Base-by-base conservation (phyloP, 345 rosid species). In the Zanthoxylum bungeanum region DNA sequence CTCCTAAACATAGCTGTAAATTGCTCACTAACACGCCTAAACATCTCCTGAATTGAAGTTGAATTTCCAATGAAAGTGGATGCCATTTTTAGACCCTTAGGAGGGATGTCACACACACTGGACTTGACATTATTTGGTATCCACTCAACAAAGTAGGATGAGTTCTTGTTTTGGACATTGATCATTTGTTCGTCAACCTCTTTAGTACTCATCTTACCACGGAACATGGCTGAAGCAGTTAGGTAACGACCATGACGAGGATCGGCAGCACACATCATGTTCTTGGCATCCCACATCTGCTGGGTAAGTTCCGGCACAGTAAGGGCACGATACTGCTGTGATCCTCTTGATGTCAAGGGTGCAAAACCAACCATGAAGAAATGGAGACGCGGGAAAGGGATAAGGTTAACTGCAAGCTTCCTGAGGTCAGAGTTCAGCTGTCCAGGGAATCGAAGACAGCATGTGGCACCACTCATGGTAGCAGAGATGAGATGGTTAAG, bases 241-340 rank as follows among this genome's bases (percentile, higher is more conserved):
- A 75, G 63, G 74, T 75, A 75, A n/a, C 78, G 78, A 12, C 78
- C 78, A 8, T 75, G 78, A n/a, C 78, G 78, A 24, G 78, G 78
- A 21, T 75, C 78, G 31, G 78, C 78, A n/a, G 78, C 78, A 34
- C 78, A 75, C 78, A 75, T 75, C 78, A 75, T 75, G 70, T 75
- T 75, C 58, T 75, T 75, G 19, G 78, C 68, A 60, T 75, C 78
- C 78, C 78, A 75, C 78, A 75, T 75, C 52, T 75, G 78, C 49
- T 75, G 78, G 7, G 78, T 75, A 52, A 75, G 59, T 70, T 75
- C 78, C 0, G 78, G 78, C 5, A 75, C 78, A 42, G 70, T 55
- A 62, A 75, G 36, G 64, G 74, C 65, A 33, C 71, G 75, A 42
- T 76, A 76, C 64, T 76, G 79, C 70, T 76, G 79, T 50, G 79